A percentile compares a stretch with the other conserved stretches of the same genome.
Evolutionary conservation across 1,139 yeast genomes (phyloP).

Genomic region (Zygosaccharomyces pseudobailii): DNA sequence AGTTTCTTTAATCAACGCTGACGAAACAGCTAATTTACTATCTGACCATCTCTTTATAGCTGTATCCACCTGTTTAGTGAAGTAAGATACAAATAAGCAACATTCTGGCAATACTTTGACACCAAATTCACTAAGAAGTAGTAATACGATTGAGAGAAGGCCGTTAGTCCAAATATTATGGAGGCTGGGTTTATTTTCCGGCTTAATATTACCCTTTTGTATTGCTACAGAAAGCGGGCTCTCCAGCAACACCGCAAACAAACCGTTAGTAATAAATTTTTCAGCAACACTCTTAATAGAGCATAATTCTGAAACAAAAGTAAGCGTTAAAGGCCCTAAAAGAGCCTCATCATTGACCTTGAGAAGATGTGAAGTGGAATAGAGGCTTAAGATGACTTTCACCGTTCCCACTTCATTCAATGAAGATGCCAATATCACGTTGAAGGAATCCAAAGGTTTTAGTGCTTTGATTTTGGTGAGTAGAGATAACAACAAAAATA

Average conservation of each 20-base stretch:
- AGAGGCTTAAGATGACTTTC: conserved; percentile 58
- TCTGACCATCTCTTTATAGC: conserved; percentile 69
- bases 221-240: conserved; percentile 66
- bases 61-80: conserved; percentile 58
- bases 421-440: conserved; percentile 47
- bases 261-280: conserved; percentile 56
- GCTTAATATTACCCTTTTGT: conserved; percentile 58
- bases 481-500: conserved; percentile 57
- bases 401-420: conserved; percentile 58
- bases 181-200: conserved; percentile 48
- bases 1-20: conserved; percentile 71
- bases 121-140: conserved; percentile 60
- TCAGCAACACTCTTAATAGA: conserved; percentile 62
- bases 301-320: conserved; percentile 66
- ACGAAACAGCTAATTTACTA: conserved; percentile 56
- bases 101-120: conserved; percentile 60
- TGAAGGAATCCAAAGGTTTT: conserved; percentile 47
- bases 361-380: conserved; percentile 62
- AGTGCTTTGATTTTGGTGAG: conserved; percentile 53
- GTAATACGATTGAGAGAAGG: conserved; percentile 60
- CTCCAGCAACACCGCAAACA: conserved; percentile 66
- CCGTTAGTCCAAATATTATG: conserved; percentile 84
- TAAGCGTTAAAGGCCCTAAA: conserved; percentile 68
- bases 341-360: conserved; percentile 59
- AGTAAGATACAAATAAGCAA: conserved; percentile 58